A percentile compares a stretch with the other conserved stretches of the same genome.
Conservation (phyloP, 192 early-diverging fungal genomes). For the Umbelopsis sp. region DNA sequence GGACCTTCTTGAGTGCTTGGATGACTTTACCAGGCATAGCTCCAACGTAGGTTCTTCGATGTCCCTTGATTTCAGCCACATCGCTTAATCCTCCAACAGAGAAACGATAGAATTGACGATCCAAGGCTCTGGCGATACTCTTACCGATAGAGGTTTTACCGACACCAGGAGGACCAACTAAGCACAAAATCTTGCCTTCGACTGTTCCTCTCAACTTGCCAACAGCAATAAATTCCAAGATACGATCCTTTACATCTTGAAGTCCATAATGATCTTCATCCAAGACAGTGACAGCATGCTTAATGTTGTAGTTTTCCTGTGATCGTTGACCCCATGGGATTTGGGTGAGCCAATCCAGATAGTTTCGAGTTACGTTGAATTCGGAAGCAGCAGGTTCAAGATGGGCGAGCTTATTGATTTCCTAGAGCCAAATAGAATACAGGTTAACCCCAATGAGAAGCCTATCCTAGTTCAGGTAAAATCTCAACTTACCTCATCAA, state of each 20-base stretch:
- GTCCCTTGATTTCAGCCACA: constrained; percentile 99
- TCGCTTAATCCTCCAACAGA: constrained; percentile 96
- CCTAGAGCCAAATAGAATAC: constrained; percentile 40
- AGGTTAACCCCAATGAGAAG: too few species aligned
- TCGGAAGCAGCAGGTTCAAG: constrained; percentile 95
- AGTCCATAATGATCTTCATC: constrained; percentile 99
- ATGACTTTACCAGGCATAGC: constrained; percentile 99
- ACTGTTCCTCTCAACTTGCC: constrained; percentile 94
- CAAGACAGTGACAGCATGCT: constrained; percentile 82
- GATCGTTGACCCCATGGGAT: constrained; percentile 94
- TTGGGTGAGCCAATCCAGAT: constrained; percentile 97
- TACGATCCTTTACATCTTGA: constrained; percentile 98
- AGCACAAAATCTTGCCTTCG: constrained; percentile 97
- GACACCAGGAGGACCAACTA: constrained; percentile 98
- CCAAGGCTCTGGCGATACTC: constrained; percentile 93
- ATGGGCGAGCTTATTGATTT: constrained; percentile 90
- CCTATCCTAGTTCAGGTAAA: too few species aligned
- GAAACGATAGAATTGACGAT: constrained; percentile 95
- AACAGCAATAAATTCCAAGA: constrained; percentile 98
- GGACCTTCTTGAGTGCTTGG: constrained; percentile 97
- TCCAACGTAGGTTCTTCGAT: constrained; percentile 97
- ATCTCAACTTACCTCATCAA: constrained; percentile 68
- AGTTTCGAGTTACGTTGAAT: constrained; percentile 98
- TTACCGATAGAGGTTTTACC: constrained; percentile 99
- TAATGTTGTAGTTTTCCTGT: constrained; percentile 91